A percentile compares a stretch with the other conserved stretches of the same genome.
These are phyloP conservation scores for Colletotrichum tofieldiae DNA, from an alignment of 2,329 filamentous ascomycete species.

Conservation along the genomic window DNA sequence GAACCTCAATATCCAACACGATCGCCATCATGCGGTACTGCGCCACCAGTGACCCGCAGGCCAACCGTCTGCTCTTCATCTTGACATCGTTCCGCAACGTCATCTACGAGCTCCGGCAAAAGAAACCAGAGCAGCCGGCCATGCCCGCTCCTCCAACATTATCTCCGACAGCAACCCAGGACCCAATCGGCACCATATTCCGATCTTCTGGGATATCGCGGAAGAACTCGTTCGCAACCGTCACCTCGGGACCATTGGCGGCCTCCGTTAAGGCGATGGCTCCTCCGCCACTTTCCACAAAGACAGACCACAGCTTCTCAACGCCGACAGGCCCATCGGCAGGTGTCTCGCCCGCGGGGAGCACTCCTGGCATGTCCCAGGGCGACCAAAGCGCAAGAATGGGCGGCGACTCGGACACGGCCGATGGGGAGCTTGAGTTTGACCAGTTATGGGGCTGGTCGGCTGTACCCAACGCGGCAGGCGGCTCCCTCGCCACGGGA, in stretches of 20 bases:
- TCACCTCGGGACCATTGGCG: neutral
- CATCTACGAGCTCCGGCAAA: conserved; percentile 47
- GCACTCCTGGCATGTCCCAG: conserved; percentile 41
- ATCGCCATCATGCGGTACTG: conserved; percentile 67
- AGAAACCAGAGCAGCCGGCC: conserved; percentile 43
- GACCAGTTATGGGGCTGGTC: conserved; percentile 54
- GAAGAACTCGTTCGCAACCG: conserved; percentile 38
- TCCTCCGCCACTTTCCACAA: conserved; percentile 36
- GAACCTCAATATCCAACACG: conserved; percentile 57
- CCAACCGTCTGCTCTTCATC: conserved; percentile 65
- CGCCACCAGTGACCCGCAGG: conserved; percentile 64
- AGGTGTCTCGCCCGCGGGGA: conserved; percentile 41
- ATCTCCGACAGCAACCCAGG: conserved; percentile 43
- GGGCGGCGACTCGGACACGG: conserved; percentile 44
- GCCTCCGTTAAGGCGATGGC: conserved; percentile 31
- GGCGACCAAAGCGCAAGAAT: conserved; percentile 36
- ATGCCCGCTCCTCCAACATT: conserved; percentile 44
- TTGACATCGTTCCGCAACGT: conserved; percentile 64
- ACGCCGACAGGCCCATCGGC: conserved; percentile 25
- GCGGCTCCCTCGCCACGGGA: neutral
- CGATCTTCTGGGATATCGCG: conserved; percentile 31
- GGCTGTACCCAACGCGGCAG: conserved; percentile 2
- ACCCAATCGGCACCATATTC: conserved; percentile 52
- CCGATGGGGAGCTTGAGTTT: conserved; percentile 56
- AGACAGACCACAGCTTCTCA: conserved; percentile 35